Conservation (phyloP, 495 filamentous ascomycete genomes). For the Penicillium turbatum region DNA sequence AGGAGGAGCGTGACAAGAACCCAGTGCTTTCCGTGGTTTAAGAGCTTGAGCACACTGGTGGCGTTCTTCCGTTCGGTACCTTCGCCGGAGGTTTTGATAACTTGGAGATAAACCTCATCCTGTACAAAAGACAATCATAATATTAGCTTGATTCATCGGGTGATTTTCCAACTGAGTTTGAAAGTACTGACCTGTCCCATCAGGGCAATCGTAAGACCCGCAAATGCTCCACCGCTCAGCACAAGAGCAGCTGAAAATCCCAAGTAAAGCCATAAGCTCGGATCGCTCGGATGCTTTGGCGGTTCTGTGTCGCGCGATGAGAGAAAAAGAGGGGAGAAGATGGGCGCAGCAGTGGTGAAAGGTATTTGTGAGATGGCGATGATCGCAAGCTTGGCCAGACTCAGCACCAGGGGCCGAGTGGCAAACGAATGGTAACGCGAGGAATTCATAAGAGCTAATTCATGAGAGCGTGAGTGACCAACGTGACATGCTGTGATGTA, state of each 20-base stretch:
- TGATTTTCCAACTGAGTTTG: constrained; percentile 14
- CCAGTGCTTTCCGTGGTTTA: constrained; percentile 95
- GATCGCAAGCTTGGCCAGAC: constrained; percentile 47
- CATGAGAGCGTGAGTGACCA: constrained; percentile 22
- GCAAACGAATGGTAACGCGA: constrained; percentile 32
- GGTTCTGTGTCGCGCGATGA: constrained; percentile 24
- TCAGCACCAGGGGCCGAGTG: constrained; percentile 41
- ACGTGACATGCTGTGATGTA: constrained; percentile 3
- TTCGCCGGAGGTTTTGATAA: constrained; percentile 83
- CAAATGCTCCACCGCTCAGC: constrained; percentile 87
- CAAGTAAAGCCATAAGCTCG: constrained; percentile 67
- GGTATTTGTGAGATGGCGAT: constrained; percentile 43
- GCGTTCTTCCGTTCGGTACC: constrained; percentile 77
- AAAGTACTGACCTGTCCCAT: constrained; percentile 41
- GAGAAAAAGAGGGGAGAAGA: constrained; percentile 21
- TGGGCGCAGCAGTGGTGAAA: constrained; percentile 39
- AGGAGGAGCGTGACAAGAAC: constrained; percentile 93
- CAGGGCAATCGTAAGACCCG: constrained; percentile 88
- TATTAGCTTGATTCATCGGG: not conserved
- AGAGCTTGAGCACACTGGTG: constrained; percentile 67
- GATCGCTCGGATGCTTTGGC: constrained; percentile 45
- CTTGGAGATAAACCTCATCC: constrained; percentile 96
- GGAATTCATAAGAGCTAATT: constrained; percentile 37
- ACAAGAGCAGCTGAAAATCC: constrained; percentile 69
- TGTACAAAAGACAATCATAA: constrained; percentile 33